Conservation (phyloP, 495 filamentous ascomycete species). For the Lindgomyces ingoldianus region DNA sequence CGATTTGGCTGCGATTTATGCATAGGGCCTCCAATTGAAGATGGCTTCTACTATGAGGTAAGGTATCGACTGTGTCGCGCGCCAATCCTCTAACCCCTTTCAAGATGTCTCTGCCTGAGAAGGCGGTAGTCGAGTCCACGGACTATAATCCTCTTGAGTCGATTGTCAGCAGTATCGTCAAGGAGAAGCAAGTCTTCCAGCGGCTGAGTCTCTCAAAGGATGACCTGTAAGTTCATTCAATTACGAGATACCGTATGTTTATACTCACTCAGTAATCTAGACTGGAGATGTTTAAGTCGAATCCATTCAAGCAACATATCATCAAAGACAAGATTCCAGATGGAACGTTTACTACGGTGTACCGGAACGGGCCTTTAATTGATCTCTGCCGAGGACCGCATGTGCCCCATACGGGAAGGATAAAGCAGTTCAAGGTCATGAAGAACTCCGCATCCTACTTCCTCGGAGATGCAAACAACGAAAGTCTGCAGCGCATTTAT, state of each 20-base stretch:
- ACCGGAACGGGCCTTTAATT: slow-evolving; percentile 78
- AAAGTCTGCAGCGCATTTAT: slow-evolving; percentile 92
- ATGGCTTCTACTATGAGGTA: slow-evolving; percentile 66
- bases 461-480: slow-evolving; percentile 87
- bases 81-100: slow-evolving; percentile 65
- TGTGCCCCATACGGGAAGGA: slow-evolving; percentile 86
- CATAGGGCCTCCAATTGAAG: slow-evolving; percentile 86
- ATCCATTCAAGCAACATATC: slow-evolving; percentile 94
- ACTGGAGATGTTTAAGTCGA: slow-evolving; percentile 95
- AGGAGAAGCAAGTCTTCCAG: slow-evolving; percentile 96
- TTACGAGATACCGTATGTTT: background rate
- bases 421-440: slow-evolving; percentile 92
- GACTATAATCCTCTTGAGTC: slow-evolving; percentile 83
- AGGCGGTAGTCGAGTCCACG: slow-evolving; percentile 65
- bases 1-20: slow-evolving; percentile 88
- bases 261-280: slow-evolving; percentile 5
- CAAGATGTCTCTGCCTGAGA: slow-evolving; percentile 80
- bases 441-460: slow-evolving; percentile 97
- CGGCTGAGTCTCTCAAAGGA: slow-evolving; percentile 84
- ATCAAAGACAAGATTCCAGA: slow-evolving; percentile 90
- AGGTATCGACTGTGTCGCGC: slow-evolving; percentile 43
- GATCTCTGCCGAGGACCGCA: slow-evolving; percentile 81
- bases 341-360: slow-evolving; percentile 88
- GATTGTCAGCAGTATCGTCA: slow-evolving; percentile 74
- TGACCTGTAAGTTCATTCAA: slow-evolving; percentile 54